Base-by-base conservation (phyloP, 2,329 filamentous ascomycete genomes). In the Truncatella angustata region DNA sequence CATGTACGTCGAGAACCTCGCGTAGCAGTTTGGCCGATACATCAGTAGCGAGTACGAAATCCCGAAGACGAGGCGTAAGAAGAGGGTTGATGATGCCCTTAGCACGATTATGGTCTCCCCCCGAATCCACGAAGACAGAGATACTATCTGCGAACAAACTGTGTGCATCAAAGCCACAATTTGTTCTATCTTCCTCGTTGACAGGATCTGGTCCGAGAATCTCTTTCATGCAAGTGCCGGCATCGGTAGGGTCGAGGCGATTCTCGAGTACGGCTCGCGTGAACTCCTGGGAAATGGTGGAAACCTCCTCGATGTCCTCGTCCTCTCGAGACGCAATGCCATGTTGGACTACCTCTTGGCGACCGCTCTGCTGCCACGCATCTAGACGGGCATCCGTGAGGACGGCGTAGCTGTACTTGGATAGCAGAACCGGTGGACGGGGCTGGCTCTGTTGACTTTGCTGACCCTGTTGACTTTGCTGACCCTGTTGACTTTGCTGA, bases 61-160 rank as follows among this genome's bases (percentile, higher is more conserved):
- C 77, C 50, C 81, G 82, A 28, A 97, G 74, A 35, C 63, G 73
- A 51, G 66, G 76, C 56, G 70, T 72, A 49, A 74, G 76, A 1
- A 74, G 65, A 4, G 40, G 40, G 40, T 44, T 44, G 23, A 44
- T 28, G 40, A 44, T 44, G 21, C 40, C 40, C 24, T 44, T 44
- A n/a, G 21, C 24, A 7, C 40, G 40, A 26, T 44, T 23, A 44
- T 44, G 40, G 2, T 66, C 67, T 4, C 83, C 77, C 58, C 91
- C 87, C 32, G 83, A 78, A 50, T 95, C 90, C 54, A 88, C 82
- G 50, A 94, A 80, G 54, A 94, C 85, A 3, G 90, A 89, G 32
- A 97, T 73, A 0, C 85, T 89, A 69, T 96, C 92, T 56, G 96
- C 81, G 63, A 97, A 94, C 16, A 92, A 74, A 3, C 84, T 84